A percentile compares a stretch with the other conserved stretches of the same genome.
Conservation (phyloP, 129 eudicot genomes). For the Chrysanthemum makinoi region DNA sequence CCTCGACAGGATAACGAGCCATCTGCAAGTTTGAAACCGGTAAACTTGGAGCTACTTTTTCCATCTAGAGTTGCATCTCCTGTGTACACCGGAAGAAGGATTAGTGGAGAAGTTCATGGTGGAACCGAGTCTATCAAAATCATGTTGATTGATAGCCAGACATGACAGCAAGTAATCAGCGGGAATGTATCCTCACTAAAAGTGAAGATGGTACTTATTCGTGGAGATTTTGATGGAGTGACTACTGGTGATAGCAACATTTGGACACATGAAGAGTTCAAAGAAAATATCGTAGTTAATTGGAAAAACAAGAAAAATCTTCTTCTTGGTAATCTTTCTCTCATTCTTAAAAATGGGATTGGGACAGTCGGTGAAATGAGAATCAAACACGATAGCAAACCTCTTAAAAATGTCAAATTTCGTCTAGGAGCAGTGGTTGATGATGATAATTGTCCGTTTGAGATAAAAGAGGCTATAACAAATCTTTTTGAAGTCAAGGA, state of each 20-base stretch:
- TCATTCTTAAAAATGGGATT: constrained; percentile 19
- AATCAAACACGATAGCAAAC: constrained; percentile 20
- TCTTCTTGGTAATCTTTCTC: constrained; percentile 19
- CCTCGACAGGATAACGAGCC: background rate
- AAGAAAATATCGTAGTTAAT: constrained; percentile 7
- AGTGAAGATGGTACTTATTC: constrained; percentile 29
- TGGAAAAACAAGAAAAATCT: constrained; percentile 24
- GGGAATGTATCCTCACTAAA: constrained; percentile 12
- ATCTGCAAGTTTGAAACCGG: background rate
- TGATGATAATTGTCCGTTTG: background rate
- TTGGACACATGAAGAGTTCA: constrained; percentile 7
- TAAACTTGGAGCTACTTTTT: background rate
- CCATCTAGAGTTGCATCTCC: background rate
- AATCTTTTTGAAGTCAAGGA: constrained; percentile 24
- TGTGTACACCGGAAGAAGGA: background rate
- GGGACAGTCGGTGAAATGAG: constrained; percentile 21
- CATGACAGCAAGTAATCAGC: background rate
- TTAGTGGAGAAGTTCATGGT: background rate
- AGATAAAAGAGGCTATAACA: constrained; percentile 15
- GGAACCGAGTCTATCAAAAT: constrained; percentile 6
- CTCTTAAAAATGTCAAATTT: constrained; percentile 14
- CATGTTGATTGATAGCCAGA: constrained; percentile 9
- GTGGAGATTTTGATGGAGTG: background rate
- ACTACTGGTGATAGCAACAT: background rate
- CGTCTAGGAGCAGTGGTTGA: constrained; percentile 30